Percentiles rank a stretch among this genome's conserved stretches.
These are phyloP conservation scores for Endocalyx cinctus DNA, from an alignment of 2,329 filamentous ascomycete species.

Conservation along the genomic window DNA sequence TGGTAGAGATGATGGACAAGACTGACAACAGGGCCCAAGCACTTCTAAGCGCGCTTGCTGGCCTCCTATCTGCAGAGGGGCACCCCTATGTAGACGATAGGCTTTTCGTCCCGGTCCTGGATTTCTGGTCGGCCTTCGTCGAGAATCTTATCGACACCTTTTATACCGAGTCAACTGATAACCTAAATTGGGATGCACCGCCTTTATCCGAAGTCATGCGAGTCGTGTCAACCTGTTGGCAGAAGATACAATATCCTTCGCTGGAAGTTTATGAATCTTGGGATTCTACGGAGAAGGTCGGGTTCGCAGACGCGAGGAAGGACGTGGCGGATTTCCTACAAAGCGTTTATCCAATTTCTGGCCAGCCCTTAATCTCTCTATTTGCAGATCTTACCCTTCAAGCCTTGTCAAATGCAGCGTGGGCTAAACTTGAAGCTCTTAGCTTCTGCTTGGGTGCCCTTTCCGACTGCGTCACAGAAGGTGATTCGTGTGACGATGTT, in stretches of 20 bases:
- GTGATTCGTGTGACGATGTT: constrained; percentile 52
- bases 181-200: constrained; percentile 50
- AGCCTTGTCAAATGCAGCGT: constrained; percentile 43
- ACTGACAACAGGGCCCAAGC: constrained; percentile 45
- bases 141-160: constrained; percentile 61
- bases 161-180: constrained; percentile 43
- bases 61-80: constrained; percentile 61
- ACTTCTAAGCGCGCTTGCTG: constrained; percentile 56
- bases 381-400: constrained; percentile 53
- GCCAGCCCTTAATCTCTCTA: constrained; percentile 49
- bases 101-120: constrained; percentile 67
- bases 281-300: constrained; percentile 64
- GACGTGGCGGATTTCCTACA: constrained; percentile 77
- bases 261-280: constrained; percentile 54
- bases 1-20: constrained; percentile 53
- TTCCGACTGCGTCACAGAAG: constrained; percentile 60
- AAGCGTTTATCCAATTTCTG: constrained; percentile 61
- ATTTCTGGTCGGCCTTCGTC: constrained; percentile 77
- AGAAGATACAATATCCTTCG: constrained; percentile 65
- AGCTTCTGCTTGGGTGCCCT: constrained; percentile 62
- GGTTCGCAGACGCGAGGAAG: constrained; percentile 68
- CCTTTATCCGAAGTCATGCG: constrained; percentile 58
- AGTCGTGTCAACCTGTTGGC: constrained; percentile 62
- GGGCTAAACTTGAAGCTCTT: constrained; percentile 57
- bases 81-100: constrained; percentile 68